Base-by-base conservation (phyloP, 208 protist genomes). In the Acanthamoeba lenticulata region DNA sequence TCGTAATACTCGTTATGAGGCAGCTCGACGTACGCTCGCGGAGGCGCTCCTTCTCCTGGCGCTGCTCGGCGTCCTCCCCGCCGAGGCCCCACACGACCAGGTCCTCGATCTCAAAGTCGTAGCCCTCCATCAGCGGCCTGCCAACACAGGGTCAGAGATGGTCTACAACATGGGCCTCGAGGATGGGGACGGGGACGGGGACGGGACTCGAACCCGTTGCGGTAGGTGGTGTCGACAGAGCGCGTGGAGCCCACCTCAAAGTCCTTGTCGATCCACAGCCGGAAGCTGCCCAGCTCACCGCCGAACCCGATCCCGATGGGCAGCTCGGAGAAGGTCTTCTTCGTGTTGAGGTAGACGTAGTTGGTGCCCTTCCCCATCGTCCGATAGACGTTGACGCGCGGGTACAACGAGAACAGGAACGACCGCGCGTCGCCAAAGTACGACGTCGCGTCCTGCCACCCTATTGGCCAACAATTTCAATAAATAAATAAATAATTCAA, bases 271-370 rank as follows among this genome's bases (percentile, higher is more conserved):
- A 93, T 81, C 89, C 89, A 93, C 38, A 93, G 24, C 29, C 89
- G 57, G 65, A 93, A 93, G 40, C 42, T 93, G 69, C 89, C 89
- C n/a, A 93, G n/a, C 7, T 74, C 57, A 29, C 89, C 89, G 15
- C 89, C 89, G 29, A 93, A 93, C 17, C 89, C 89, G 47, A 93
- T 81, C 40, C 89, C 89, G 36, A 93, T 57, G 40, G 89, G 89
- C 13, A 93, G 40, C 29, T 93, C 89, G 42, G 65, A 93, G 65
- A 83, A 93, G 15, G 89, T 93, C 65, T 93, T 93, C 65, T 57
- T 93, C 15, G 89, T 93, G 45, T 93, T 93, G 27, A 62, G 44
- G 67, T 45, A 93, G 40, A 93, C 65, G 49, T 67, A 93, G 45
- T 93, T 93, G 45, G 60, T 93, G 4, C 19, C 89, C 65, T 93